These are phyloP conservation scores for Mortierella alpina DNA, from an alignment of 192 early-diverging fungal genomes.

Conservation along the genomic window DNA sequence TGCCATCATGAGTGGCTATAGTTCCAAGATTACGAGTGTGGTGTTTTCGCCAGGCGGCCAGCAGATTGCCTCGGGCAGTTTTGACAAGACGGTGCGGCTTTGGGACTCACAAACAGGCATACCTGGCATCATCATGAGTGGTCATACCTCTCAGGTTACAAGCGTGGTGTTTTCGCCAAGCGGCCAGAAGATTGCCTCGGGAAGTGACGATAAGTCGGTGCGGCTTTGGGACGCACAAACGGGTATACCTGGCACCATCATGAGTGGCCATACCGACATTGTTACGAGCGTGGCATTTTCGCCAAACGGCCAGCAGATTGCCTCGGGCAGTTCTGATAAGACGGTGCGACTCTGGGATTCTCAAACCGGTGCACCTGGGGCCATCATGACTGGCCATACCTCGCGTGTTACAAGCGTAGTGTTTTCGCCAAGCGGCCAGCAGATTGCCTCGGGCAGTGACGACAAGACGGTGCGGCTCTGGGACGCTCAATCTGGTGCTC, in stretches of 20 bases:
- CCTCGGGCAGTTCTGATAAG: slow-evolving; percentile 7
- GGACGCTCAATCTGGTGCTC: background rate
- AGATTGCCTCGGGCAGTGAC: background rate
- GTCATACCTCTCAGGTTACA: slow-evolving; percentile 1
- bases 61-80: slow-evolving; percentile 1
- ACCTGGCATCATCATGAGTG: background rate
- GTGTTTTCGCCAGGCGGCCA: background rate
- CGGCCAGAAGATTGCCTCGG: slow-evolving; percentile 6
- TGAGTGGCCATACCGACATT: slow-evolving; percentile 6
- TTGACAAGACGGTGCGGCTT: background rate
- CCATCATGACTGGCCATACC: too few relatives aligned
- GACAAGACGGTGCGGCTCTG: too few relatives aligned
- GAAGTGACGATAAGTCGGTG: slow-evolving; percentile 5
- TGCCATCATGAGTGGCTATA: background rate
- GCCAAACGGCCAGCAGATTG: slow-evolving; percentile 11
- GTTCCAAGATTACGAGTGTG: background rate
- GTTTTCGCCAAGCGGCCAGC: background rate
- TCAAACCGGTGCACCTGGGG: too few relatives aligned
- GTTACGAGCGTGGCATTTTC: slow-evolving; percentile 9
- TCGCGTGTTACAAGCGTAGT: too few relatives aligned
- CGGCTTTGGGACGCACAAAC: slow-evolving; percentile 12
- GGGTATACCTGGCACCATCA: background rate
- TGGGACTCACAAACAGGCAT: background rate
- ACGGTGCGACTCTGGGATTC: slow-evolving; percentile 2
- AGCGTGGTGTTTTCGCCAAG: slow-evolving; percentile 3